phyloP scores from a whole-genome alignment of 1,284 basidiomycete species.

The Paramarasmius palmivorus region DNA sequence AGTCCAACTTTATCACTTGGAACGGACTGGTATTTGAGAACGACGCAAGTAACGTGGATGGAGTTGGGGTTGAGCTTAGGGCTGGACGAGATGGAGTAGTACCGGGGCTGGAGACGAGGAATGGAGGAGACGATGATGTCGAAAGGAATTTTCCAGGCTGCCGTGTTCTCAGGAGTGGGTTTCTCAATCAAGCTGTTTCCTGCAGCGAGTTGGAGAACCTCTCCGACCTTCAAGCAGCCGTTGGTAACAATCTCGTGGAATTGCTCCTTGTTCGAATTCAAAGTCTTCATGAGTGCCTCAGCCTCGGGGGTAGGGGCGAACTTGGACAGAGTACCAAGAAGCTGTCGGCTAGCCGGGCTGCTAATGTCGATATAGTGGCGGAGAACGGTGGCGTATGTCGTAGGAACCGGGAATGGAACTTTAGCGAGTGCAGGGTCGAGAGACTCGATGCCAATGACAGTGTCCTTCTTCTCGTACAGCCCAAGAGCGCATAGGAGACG shows the following conservation, averaged over 20 bases:
- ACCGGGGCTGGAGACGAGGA: slow-evolving; percentile 92
- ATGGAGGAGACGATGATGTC: slow-evolving; percentile 94
- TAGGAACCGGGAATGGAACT: slow-evolving; percentile 97
- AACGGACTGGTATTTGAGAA: slow-evolving; percentile 85
- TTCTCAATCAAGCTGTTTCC: slow-evolving; percentile 66
- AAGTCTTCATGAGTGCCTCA: slow-evolving; percentile 69
- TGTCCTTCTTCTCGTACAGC: slow-evolving; percentile 75
- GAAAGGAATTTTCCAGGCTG: slow-evolving; percentile 92
- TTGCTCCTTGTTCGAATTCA: slow-evolving; percentile 87
- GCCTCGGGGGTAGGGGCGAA: slow-evolving; percentile 86
- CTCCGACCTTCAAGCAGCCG: slow-evolving; percentile 87
- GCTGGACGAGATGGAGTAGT: slow-evolving; percentile 98
- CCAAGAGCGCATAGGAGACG: slow-evolving; percentile 88
- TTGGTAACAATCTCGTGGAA: slow-evolving; percentile 78
- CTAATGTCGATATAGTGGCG: slow-evolving; percentile 98
- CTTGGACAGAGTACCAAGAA: slow-evolving; percentile 84
- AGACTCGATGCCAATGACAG: slow-evolving; percentile 89
- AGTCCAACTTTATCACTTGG: slow-evolving; percentile 48
- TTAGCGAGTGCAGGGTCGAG: slow-evolving; percentile 97
- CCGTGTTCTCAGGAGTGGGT: slow-evolving; percentile 71
- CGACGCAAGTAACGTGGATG: slow-evolving; percentile 95
- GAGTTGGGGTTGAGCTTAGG: slow-evolving; percentile 88
- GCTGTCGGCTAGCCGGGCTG: slow-evolving; percentile 90
- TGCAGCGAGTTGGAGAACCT: slow-evolving; percentile 87
- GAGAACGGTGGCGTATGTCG: slow-evolving; percentile 92